Evolutionary conservation across 441 rosid species (phyloP).

Genomic region (Pelargonium citronellum): DNA sequence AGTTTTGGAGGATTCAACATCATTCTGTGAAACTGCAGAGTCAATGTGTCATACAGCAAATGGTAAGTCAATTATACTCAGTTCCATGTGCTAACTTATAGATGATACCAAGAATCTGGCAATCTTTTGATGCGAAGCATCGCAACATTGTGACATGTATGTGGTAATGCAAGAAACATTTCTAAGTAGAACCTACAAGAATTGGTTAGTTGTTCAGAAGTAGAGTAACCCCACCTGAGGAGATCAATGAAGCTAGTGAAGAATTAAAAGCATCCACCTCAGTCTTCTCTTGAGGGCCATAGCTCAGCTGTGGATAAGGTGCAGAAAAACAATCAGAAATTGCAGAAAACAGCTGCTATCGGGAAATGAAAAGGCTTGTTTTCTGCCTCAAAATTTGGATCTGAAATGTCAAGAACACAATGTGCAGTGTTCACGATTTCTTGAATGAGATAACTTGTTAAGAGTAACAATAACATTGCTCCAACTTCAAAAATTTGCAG

Average conservation of each 20-base stretch:
- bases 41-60: constrained; percentile 9
- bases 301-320: constrained; percentile 51
- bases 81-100: too few species aligned
- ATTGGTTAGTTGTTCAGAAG: background rate
- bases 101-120: too few species aligned
- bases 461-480: constrained; percentile 5
- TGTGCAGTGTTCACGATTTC: background rate
- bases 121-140: too few species aligned
- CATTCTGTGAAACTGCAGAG: constrained; percentile 58
- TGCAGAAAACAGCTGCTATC: background rate
- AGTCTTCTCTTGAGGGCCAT: constrained; percentile 58
- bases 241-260: constrained; percentile 62
- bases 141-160: too few species aligned
- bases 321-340: constrained; percentile 2
- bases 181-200: background rate
- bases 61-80: background rate
- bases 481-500: background rate
- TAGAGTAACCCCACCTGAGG: constrained; percentile 52
- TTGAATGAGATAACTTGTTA: background rate
- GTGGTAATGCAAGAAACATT: too few species aligned
- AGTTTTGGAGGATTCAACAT: constrained; percentile 63
- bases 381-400: background rate
- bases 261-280: constrained; percentile 70
- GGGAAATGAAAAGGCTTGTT: too few species aligned
- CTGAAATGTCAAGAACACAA: background rate